Conservation (phyloP, 2,329 filamentous ascomycete species). For the Fusarium sp. region DNA sequence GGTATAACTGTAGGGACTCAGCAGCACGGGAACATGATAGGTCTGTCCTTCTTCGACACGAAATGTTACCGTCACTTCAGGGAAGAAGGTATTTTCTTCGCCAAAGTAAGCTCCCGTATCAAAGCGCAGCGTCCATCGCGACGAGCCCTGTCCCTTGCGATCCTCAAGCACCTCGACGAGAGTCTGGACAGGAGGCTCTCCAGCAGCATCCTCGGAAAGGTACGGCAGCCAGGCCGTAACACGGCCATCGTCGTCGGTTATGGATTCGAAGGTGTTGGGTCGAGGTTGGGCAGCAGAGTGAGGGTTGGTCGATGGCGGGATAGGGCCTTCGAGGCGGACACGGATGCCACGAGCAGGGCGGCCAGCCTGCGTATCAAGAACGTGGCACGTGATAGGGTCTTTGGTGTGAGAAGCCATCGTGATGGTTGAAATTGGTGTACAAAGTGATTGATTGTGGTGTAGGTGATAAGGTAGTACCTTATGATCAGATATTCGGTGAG, state of each 20-base stretch:
- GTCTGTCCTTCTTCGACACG: constrained; percentile 67
- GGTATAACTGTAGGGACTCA: constrained; percentile 83
- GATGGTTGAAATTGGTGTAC: background rate
- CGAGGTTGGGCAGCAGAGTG: constrained; percentile 28
- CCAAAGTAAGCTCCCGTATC: constrained; percentile 78
- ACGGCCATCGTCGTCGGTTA: constrained; percentile 80
- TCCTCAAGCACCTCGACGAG: constrained; percentile 64
- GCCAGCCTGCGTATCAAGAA: constrained; percentile 83
- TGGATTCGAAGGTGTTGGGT: constrained; percentile 67
- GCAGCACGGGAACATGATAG: constrained; percentile 81
- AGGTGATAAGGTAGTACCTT: background rate
- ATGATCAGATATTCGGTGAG: constrained; percentile 8
- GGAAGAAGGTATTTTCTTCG: constrained; percentile 68
- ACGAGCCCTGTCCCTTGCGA: constrained; percentile 52
- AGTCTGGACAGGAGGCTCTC: constrained; percentile 67
- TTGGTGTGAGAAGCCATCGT: constrained; percentile 48
- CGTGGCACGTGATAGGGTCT: constrained; percentile 84
- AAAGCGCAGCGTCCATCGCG: constrained; percentile 75
- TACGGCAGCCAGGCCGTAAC: constrained; percentile 74
- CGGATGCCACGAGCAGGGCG: constrained; percentile 72
- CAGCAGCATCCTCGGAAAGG: constrained; percentile 58
- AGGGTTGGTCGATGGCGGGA: constrained; percentile 41
- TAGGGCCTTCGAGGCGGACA: constrained; percentile 68
- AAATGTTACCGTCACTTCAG: constrained; percentile 65
- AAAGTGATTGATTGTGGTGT: constrained; percentile 12